Conservation (phyloP, 2,329 filamentous ascomycete genomes). For the Fusarium longipes region DNA sequence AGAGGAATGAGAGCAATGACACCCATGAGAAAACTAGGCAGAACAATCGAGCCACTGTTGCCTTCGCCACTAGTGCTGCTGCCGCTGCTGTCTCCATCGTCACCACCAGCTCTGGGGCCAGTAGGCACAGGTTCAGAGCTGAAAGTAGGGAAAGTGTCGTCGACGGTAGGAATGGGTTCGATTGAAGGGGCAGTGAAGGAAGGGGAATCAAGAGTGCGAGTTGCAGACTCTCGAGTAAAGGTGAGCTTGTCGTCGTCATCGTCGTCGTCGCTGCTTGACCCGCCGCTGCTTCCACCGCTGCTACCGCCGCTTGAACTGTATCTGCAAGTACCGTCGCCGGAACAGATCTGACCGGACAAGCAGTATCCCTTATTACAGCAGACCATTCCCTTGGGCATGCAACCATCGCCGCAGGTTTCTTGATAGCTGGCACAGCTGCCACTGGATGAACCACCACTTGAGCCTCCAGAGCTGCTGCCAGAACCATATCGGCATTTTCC, state of each 20-base stretch:
- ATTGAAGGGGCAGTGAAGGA: slow-evolving; percentile 35
- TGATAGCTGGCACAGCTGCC: slow-evolving; percentile 33
- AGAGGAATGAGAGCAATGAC: slow-evolving; percentile 44
- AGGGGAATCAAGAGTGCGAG: slow-evolving; percentile 13
- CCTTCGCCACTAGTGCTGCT: slow-evolving; percentile 3
- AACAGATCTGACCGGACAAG: slow-evolving; percentile 42
- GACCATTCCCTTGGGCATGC: slow-evolving; percentile 46
- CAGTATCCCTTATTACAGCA: slow-evolving; percentile 49
- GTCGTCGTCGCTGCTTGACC: slow-evolving; percentile 24
- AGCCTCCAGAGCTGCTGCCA: slow-evolving; percentile 22
- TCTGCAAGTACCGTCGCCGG: slow-evolving; percentile 29
- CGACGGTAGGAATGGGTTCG: slow-evolving; percentile 26
- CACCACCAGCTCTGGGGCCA: slow-evolving; percentile 32
- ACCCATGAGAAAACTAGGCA: slow-evolving; percentile 41
- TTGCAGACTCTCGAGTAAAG: slow-evolving; percentile 14
- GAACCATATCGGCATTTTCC: slow-evolving; percentile 30
- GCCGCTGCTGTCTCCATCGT: slow-evolving; percentile 12
- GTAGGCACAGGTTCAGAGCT: slow-evolving; percentile 20
- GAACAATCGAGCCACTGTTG: slow-evolving; percentile 28
- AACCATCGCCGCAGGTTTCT: slow-evolving; percentile 40
- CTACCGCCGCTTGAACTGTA: slow-evolving; percentile 19
- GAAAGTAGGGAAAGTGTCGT: slow-evolving; percentile 7
- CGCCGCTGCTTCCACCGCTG: slow-evolving; percentile 27
- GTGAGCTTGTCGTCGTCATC: slow-evolving; percentile 16
- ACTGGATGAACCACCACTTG: slow-evolving; percentile 25